Conservation (phyloP, 768 basidiomycete genomes). For the Rhodosporidiobolus sp. region DNA sequence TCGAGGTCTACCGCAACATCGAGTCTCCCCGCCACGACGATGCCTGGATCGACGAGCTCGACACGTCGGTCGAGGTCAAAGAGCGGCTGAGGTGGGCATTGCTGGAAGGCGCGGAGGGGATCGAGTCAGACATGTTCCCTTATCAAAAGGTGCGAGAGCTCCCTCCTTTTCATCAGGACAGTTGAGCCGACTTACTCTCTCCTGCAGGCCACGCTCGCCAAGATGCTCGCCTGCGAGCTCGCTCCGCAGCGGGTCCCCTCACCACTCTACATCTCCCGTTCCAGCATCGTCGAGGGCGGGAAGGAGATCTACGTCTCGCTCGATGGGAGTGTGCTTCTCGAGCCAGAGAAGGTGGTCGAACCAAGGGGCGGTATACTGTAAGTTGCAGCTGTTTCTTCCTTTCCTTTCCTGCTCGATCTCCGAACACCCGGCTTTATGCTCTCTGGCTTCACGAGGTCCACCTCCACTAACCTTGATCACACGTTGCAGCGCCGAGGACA, state of each 20-base stretch:
- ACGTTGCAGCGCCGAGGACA: conserved; percentile 51
- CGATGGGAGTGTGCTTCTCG: conserved; percentile 6
- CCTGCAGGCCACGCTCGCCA: conserved; percentile 32
- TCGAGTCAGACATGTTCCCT: conserved; percentile 25
- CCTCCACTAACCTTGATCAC: too few relatives aligned
- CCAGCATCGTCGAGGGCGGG: background rate
- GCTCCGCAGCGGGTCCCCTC: conserved; percentile 20
- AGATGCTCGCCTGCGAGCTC: conserved; percentile 41
- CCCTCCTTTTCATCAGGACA: background rate
- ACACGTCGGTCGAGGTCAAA: conserved; percentile 5
- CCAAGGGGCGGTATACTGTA: conserved; percentile 37
- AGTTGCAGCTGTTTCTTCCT: background rate
- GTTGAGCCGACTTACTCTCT: too few relatives aligned
- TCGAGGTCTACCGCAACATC: conserved; percentile 39
- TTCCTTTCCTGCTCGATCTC: background rate
- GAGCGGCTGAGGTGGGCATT: conserved; percentile 7
- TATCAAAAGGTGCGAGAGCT: conserved; percentile 36
- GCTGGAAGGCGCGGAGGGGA: conserved; percentile 7
- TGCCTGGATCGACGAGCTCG: conserved; percentile 6
- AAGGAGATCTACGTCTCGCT: conserved; percentile 21
- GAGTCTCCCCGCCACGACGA: conserved; percentile 3
- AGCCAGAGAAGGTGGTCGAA: conserved; percentile 10
- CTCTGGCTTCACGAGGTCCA: too few relatives aligned
- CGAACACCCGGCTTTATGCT: too few relatives aligned
- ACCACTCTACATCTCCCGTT: conserved; percentile 5